Evolutionary conservation across 441 rosid genomes (phyloP).

Genomic region (Gossypium gossypioides): DNA sequence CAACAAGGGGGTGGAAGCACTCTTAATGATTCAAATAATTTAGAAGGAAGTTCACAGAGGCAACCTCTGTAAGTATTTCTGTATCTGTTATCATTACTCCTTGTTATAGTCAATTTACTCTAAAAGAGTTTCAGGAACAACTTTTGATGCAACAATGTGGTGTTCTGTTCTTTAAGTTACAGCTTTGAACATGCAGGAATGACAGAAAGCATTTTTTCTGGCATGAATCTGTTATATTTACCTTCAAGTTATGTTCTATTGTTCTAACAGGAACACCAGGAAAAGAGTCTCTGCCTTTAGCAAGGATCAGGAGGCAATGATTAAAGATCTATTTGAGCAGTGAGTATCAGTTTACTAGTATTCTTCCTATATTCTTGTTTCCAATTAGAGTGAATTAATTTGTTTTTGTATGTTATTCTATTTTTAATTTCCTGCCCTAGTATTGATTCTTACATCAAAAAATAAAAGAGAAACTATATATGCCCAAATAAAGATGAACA

Average conservation of each 20-base stretch:
- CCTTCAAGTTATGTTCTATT: constrained; percentile 13
- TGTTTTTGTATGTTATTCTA: not conserved
- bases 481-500: not conserved
- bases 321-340: constrained; percentile 71
- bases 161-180: constrained; percentile 1
- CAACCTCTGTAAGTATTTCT: constrained; percentile 51
- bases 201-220: not conserved
- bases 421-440: not conserved
- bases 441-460: not conserved
- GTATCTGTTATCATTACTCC: not conserved
- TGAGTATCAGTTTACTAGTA: constrained; percentile 29
- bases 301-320: constrained; percentile 69
- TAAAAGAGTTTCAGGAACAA: not conserved
- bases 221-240: constrained; percentile 10
- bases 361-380: constrained; percentile 7
- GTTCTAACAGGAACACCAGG: constrained; percentile 52
- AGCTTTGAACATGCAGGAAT: constrained; percentile 13
- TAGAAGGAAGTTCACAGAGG: constrained; percentile 26
- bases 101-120: not conserved
- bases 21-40: constrained; percentile 28
- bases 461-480: not conserved
- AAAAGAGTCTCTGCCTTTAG: constrained; percentile 60
- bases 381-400: not conserved
- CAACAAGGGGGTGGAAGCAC: constrained; percentile 25
- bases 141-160: constrained; percentile 3